phyloP scores from a whole-genome alignment of 129 eudicot species.

The Glebionis coronaria region DNA sequence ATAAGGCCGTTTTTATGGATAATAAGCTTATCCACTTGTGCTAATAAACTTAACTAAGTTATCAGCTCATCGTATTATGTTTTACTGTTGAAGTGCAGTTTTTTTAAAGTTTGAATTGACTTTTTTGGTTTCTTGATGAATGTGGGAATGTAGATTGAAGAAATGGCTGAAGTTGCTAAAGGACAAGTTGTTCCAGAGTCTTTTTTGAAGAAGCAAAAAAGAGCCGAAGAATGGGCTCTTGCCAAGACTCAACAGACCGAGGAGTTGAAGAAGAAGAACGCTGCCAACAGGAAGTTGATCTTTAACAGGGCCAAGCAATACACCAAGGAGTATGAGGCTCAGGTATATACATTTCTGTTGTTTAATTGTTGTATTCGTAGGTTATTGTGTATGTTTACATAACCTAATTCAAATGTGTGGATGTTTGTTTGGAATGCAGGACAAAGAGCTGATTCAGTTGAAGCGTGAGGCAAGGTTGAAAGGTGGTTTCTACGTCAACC shows the following conservation, averaged over 20 bases:
- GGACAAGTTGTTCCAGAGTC: conserved; percentile 69
- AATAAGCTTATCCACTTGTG: too few species aligned
- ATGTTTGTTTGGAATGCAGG: conserved; percentile 29
- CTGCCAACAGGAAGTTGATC: conserved; percentile 60
- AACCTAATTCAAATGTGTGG: not conserved
- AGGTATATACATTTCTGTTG: conserved; percentile 36
- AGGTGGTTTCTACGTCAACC: conserved; percentile 77
- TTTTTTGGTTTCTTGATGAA: not conserved
- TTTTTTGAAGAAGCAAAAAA: conserved; percentile 81
- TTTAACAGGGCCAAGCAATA: conserved; percentile 44
- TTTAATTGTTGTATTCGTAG: too few species aligned
- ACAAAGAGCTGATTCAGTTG: conserved; percentile 58
- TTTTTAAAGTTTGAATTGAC: not conserved
- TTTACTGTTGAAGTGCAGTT: not conserved
- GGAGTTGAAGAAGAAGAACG: conserved; percentile 57
- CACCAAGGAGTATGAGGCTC: conserved; percentile 66
- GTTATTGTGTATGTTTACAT: not conserved
- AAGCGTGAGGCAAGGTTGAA: conserved; percentile 84
- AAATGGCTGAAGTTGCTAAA: conserved; percentile 62
- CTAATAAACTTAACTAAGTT: too few species aligned
- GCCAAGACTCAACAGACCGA: conserved; percentile 54
- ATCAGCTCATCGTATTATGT: too few species aligned
- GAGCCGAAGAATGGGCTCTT: conserved; percentile 81
- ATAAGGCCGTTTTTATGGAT: too few species aligned
- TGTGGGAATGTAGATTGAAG: conserved; percentile 18